phyloP scores from a whole-genome alignment of 2,329 filamentous ascomycete genomes.

The Fusarium robinianum region DNA sequence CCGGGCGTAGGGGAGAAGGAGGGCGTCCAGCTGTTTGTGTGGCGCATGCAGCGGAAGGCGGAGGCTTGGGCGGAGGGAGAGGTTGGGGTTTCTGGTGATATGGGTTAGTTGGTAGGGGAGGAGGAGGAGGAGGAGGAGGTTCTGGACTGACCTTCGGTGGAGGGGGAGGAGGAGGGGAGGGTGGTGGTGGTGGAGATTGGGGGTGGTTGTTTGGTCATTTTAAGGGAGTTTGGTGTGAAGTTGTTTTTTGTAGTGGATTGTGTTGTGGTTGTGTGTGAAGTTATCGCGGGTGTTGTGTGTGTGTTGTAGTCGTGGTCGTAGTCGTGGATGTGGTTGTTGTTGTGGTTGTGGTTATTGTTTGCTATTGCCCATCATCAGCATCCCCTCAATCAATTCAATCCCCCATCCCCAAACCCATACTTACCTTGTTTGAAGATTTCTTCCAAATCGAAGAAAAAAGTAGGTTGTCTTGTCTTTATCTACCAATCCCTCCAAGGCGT shows the following conservation, averaged over 20 bases:
- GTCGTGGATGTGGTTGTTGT: too few species aligned
- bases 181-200: conserved; percentile 16
- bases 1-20: conserved; percentile 34
- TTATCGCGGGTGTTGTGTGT: too few species aligned
- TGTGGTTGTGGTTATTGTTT: too few species aligned
- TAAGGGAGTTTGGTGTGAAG: background rate
- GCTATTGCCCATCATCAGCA: too few species aligned
- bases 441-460: too few species aligned
- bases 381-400: too few species aligned
- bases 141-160: too few species aligned
- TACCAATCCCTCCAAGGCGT: too few species aligned
- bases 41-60: conserved; percentile 41
- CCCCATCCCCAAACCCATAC: too few species aligned
- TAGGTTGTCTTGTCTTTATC: too few species aligned
- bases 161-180: conserved; percentile 15
- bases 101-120: conserved; percentile 12
- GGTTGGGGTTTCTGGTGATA: conserved; percentile 9
- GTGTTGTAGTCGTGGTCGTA: too few species aligned
- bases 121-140: conserved; percentile 1
- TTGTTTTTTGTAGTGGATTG: background rate
- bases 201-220: conserved; percentile 26
- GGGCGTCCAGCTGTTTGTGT: conserved; percentile 53
- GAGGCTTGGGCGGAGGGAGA: conserved; percentile 32
- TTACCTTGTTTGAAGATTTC: too few species aligned
- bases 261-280: background rate